A percentile compares a stretch with the other conserved stretches of the same genome.
phyloP scores from a whole-genome alignment of 73 alveolate genomes.

The Tetrahymena borealis region DNA sequence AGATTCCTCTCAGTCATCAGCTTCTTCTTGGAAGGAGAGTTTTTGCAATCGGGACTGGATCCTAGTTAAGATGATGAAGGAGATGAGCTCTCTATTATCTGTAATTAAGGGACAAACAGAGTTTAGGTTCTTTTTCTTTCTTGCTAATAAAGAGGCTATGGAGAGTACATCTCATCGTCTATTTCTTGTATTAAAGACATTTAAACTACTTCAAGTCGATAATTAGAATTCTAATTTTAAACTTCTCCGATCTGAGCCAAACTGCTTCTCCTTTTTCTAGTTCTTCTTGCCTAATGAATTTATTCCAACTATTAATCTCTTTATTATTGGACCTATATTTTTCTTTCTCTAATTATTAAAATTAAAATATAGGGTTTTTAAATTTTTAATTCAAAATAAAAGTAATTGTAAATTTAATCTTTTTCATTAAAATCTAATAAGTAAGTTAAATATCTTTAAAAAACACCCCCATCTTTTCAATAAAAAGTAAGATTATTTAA shows the following conservation, averaged over 20 bases:
- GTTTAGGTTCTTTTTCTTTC: not conserved
- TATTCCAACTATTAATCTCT: not conserved
- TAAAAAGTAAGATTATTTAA: too few species aligned
- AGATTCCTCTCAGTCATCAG: not conserved
- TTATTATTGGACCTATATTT: not conserved
- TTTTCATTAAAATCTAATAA: too few species aligned
- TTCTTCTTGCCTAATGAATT: not conserved
- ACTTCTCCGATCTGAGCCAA: not conserved
- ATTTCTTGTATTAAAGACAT: not conserved
- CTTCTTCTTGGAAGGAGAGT: not conserved
- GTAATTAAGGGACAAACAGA: not conserved
- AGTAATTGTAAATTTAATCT: too few species aligned
- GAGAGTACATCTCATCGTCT: not conserved
- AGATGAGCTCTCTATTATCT: not conserved
- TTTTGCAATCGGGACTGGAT: not conserved
- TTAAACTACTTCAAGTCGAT: not conserved
- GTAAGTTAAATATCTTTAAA: too few species aligned
- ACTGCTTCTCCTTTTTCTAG: not conserved
- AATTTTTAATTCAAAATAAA: too few species aligned
- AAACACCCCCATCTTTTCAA: too few species aligned
- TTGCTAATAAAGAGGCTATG: not conserved
- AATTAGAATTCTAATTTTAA: not conserved
- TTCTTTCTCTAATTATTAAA: not conserved
- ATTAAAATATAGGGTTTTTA: not conserved
- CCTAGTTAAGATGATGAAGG: not conserved